phyloP scores from a whole-genome alignment of 768 basidiomycete species.

The Scleroderma citrinum region DNA sequence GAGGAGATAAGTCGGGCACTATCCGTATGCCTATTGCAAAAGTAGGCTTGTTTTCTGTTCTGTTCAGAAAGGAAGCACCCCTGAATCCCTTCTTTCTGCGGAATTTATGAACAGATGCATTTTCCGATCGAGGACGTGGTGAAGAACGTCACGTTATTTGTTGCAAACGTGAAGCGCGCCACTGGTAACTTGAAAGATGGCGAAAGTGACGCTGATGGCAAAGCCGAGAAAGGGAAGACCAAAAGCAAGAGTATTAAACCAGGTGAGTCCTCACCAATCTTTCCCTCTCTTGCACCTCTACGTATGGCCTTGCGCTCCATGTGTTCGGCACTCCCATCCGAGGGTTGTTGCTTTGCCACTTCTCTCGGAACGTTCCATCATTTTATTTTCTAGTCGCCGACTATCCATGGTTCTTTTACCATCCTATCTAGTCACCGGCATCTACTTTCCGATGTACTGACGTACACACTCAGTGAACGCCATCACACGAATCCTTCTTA shows the following conservation, averaged over 20 bases:
- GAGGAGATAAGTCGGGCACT: conserved; percentile 79
- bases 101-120: conserved; percentile 44
- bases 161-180: conserved; percentile 65
- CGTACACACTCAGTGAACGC: conserved; percentile 48
- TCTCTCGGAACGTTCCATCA: too few relatives aligned
- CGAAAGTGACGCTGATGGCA: conserved; percentile 33
- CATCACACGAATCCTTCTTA: conserved; percentile 78
- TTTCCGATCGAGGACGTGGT: conserved; percentile 73
- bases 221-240: conserved; percentile 33
- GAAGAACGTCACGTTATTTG: conserved; percentile 72
- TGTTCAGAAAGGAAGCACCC: neutral
- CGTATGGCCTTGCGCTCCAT: neutral
- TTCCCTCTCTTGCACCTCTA: neutral
- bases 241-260: conserved; percentile 42
- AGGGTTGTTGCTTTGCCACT: too few relatives aligned
- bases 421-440: neutral
- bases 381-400: neutral
- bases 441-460: neutral
- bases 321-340: too few relatives aligned
- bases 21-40: conserved; percentile 79
- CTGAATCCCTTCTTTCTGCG: neutral
- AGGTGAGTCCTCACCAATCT: conserved; percentile 16
- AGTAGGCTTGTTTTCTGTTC: conserved; percentile 36
- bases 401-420: neutral
- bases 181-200: conserved; percentile 62